These are phyloP conservation scores for Nepenthes gracilis DNA, from an alignment of 148 eudicot species.

Conservation along the genomic window DNA sequence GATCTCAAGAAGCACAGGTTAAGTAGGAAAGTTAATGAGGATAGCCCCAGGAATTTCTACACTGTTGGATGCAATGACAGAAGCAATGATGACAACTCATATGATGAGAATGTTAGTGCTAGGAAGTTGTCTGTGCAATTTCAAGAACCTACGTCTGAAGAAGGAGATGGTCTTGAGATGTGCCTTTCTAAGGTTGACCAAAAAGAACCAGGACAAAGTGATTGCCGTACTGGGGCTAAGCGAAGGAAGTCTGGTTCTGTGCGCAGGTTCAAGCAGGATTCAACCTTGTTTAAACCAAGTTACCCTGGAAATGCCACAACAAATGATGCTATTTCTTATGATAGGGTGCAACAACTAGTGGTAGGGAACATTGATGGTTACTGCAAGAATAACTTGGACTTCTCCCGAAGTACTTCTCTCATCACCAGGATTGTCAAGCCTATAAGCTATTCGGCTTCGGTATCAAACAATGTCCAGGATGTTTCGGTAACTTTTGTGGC, in stretches of 20 bases:
- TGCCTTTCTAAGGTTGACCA: conserved; percentile 30
- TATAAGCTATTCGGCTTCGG: conserved; percentile 49
- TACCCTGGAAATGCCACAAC: conserved; percentile 18
- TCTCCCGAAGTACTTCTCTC: conserved; percentile 22
- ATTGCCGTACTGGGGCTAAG: conserved; percentile 55
- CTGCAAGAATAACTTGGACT: conserved; percentile 33
- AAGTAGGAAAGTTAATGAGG: conserved; percentile 20
- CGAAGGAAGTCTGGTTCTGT: conserved; percentile 86
- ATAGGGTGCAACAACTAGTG: conserved; percentile 18
- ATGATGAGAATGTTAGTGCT: conserved; percentile 12
- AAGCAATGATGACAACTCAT: conserved; percentile 12
- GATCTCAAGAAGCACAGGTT: conserved; percentile 14
- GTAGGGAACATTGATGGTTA: conserved; percentile 17
- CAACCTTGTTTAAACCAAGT: conserved; percentile 16
- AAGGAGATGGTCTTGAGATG: conserved; percentile 30
- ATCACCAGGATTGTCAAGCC: conserved; percentile 68
- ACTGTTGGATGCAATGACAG: conserved; percentile 26
- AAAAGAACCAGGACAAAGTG: conserved; percentile 33
- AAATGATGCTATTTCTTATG: conserved; percentile 19
- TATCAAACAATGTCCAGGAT: conserved; percentile 43
- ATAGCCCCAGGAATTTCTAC: conserved; percentile 16
- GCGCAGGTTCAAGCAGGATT: conserved; percentile 58
- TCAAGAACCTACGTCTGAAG: conserved; percentile 20
- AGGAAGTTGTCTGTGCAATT: conserved; percentile 14
- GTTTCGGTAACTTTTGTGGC: conserved; percentile 65